These are phyloP conservation scores for Globisporangium spiculum DNA, from an alignment of 352 stramenopile genomes.

Conservation along the genomic window DNA sequence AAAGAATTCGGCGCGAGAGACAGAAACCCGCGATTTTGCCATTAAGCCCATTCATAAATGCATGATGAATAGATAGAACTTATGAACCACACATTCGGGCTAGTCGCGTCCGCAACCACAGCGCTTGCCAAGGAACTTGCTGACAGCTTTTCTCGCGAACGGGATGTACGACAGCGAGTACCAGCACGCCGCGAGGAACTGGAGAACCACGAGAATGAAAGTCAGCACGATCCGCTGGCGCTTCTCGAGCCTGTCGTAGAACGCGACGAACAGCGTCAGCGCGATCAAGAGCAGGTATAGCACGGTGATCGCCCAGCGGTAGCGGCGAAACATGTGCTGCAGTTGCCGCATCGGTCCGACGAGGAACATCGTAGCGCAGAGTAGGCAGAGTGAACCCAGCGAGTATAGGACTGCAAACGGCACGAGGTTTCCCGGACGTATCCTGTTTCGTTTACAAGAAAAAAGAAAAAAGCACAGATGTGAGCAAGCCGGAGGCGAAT, in stretches of 20 bases:
- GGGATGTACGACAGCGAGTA: conserved; percentile 83
- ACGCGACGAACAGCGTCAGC: conserved; percentile 43
- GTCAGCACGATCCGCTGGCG: conserved; percentile 36
- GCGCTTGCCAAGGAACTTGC: conserved; percentile 11
- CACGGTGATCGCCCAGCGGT: conserved; percentile 33
- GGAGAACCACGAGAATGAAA: conserved; percentile 50
- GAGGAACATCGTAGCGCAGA: conserved; percentile 25
- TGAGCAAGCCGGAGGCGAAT: neutral
- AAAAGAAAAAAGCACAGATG: neutral
- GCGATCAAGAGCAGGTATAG: conserved; percentile 47
- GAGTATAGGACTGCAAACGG: conserved; percentile 48
- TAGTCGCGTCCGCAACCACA: conserved; percentile 1
- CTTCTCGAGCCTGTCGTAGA: conserved; percentile 20
- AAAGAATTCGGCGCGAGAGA: conserved; percentile 2
- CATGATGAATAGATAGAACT: conserved; percentile 4
- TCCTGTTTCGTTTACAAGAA: neutral
- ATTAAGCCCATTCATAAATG: neutral
- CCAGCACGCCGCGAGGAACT: conserved; percentile 77
- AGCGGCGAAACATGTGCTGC: conserved; percentile 59
- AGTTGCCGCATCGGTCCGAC: conserved; percentile 57
- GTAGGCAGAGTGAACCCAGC: conserved; percentile 44
- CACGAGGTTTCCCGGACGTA: conserved; percentile 19
- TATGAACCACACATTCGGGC: neutral
- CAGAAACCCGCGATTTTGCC: neutral
- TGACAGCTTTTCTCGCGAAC: conserved; percentile 48